Base-by-base conservation (phyloP, 2,329 filamentous ascomycete genomes). In the Neoascochyta sp. region DNA sequence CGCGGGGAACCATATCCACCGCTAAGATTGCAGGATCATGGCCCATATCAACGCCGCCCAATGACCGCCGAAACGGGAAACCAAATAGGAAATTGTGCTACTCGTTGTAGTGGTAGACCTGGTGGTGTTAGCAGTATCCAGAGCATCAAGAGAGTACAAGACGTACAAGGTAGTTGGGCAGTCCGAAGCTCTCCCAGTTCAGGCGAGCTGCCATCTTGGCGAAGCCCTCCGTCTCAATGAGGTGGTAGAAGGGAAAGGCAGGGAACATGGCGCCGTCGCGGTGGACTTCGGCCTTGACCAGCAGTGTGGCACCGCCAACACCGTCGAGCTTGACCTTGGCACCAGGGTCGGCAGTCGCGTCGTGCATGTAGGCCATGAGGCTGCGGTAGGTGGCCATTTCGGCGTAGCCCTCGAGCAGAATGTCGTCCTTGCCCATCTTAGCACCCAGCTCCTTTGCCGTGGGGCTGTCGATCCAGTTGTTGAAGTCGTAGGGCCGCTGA, bases 181-280 rank as follows among this genome's bases (percentile, higher is more conserved):
- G 68, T n/a, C 92, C 92, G 48, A 75, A 87, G 36, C 85, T 77
- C 40, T 82, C 74, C 81, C 88, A 95, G 27, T 88, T 88, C 55
- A 98, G 64, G 45, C 92, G 74, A 61, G 78, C 83, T 9, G 89
- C 89, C 92, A 98, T 98, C 68, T 90, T 95, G 11, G 92, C 89
- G 56, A 98, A 98, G 0, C 92, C 92, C 58, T 98, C 92, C 0
- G 92, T 96, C 71, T 98, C 92, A 39, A 98, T 93, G 39, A 98
- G 73, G 64, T 98, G 84, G 60, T 95, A 96, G 59, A 98, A 98
- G 3, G 90, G 68, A 60, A 98, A 98, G 0, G 92, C 78, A 11
- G 92, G 92, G 68, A 98, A 98, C 90, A 96, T 98, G 60, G 92
- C 90, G 12, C 92, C 92, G 56, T 98, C 92, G 15, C 92, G 80